A percentile compares a stretch with the other conserved stretches of the same genome.
phyloP scores from a whole-genome alignment of 768 basidiomycete genomes.

The Pleurotus tuber-regium region DNA sequence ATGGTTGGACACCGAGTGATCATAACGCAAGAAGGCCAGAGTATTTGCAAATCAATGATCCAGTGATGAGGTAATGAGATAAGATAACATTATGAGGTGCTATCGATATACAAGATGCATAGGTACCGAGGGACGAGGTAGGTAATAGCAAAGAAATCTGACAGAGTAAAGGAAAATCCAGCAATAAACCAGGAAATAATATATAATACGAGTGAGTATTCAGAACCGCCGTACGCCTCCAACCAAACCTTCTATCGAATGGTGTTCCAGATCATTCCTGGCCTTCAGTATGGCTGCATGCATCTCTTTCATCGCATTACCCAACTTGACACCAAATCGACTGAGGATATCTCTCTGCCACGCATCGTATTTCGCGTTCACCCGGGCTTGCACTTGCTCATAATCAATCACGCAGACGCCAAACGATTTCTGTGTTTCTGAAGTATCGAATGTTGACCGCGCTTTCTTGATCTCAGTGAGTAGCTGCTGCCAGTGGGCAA shows the following conservation, averaged over 20 bases:
- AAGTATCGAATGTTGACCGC: conserved; percentile 94
- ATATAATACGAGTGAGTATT: conserved; percentile 16
- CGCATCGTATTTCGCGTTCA: conserved; percentile 97
- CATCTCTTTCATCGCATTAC: conserved; percentile 96
- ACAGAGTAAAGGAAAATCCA: conserved; percentile 9
- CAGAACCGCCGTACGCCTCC: conserved; percentile 56
- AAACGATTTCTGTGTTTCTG: conserved; percentile 88
- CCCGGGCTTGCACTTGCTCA: conserved; percentile 95
- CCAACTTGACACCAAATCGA: conserved; percentile 90
- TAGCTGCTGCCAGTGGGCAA: conserved; percentile 93
- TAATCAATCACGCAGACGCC: conserved; percentile 96
- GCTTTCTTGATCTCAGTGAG: conserved; percentile 97
- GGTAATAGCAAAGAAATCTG: conserved; percentile 1
- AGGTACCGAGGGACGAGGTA: not conserved
- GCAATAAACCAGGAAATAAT: conserved; percentile 3
- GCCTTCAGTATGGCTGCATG: conserved; percentile 91
- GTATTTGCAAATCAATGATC: conserved; percentile 7
- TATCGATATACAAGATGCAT: conserved; percentile 10
- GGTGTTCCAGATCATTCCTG: conserved; percentile 92
- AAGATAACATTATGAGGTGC: conserved; percentile 10
- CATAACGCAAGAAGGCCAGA: not conserved
- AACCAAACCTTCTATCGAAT: conserved; percentile 90
- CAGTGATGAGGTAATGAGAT: conserved; percentile 5
- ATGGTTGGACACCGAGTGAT: not conserved
- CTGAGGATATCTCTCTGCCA: conserved; percentile 97